These are phyloP conservation scores for Fagopyrum homotropicum DNA, from an alignment of 148 eudicot genomes.

Conservation along the genomic window DNA sequence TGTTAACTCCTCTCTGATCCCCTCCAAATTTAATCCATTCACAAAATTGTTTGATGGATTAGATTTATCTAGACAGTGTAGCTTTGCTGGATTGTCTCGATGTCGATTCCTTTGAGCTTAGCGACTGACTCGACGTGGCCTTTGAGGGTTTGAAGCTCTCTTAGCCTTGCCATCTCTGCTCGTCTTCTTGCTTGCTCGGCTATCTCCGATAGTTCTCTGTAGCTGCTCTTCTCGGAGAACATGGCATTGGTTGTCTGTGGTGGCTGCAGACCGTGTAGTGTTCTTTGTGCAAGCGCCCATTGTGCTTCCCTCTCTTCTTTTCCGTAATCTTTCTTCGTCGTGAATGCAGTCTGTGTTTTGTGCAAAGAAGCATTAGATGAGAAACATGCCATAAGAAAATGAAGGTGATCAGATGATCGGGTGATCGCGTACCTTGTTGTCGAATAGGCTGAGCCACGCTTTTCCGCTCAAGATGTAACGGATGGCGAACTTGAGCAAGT, in stretches of 20 bases:
- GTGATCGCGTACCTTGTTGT: constrained; percentile 54
- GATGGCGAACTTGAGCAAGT: constrained; percentile 64
- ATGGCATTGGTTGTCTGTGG: constrained; percentile 45
- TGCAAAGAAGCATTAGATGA: no score
- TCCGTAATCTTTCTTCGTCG: constrained; percentile 84
- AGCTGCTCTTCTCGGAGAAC: constrained; percentile 67
- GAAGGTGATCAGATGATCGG: not conserved
- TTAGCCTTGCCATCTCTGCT: constrained; percentile 94
- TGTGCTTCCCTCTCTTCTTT: constrained; percentile 94
- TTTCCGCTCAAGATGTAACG: constrained; percentile 89
- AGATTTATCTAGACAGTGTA: constrained; percentile 53
- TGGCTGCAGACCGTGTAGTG: constrained; percentile 84
- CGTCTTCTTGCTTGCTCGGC: constrained; percentile 91
- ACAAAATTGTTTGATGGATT: not conserved
- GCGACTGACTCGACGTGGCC: constrained; percentile 91
- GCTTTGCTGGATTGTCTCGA: constrained; percentile 75
- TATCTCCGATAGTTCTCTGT: constrained; percentile 78
- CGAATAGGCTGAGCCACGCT: constrained; percentile 83
- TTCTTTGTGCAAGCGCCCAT: constrained; percentile 92
- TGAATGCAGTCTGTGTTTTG: constrained; percentile 57
- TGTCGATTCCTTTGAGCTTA: constrained; percentile 83
- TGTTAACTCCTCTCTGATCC: not conserved
- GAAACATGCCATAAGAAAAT: not conserved
- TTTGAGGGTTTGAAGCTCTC: constrained; percentile 87
- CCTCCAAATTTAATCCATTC: not conserved